Percentiles rank a stretch among this genome's conserved stretches.
phyloP scores from a whole-genome alignment of 179 eudicot species.

The Beta lomatogona region DNA sequence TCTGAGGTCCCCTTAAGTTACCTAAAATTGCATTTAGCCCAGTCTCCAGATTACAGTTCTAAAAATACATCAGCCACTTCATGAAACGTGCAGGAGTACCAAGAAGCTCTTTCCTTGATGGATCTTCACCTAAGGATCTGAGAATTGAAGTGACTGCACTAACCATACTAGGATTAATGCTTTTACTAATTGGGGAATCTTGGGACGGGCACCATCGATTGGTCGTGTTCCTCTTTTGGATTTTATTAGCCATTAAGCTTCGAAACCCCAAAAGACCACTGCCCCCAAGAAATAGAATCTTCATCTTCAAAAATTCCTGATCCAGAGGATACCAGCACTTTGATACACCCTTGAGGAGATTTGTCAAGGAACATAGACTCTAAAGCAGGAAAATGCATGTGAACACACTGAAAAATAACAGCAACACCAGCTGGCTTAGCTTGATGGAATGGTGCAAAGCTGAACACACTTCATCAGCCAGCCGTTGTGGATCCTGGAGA shows the following conservation, averaged over 20 bases:
- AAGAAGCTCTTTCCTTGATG: slow-evolving; percentile 69
- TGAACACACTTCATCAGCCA: slow-evolving; percentile 39
- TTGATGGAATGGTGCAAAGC: slow-evolving; percentile 36
- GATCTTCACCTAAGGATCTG: slow-evolving; percentile 76
- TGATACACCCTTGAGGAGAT: slow-evolving; percentile 44
- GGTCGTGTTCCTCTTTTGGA: slow-evolving; percentile 18
- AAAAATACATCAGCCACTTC: slow-evolving; percentile 74
- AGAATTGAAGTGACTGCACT: slow-evolving; percentile 67
- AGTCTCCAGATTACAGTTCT: slow-evolving; percentile 55
- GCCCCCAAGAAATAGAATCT: slow-evolving; percentile 48
- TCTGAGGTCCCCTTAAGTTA: slow-evolving; percentile 27
- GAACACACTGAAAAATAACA: slow-evolving; percentile 67
- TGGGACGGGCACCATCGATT: slow-evolving; percentile 71
- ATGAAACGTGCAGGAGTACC: slow-evolving; percentile 76
- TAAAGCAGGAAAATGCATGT: slow-evolving; percentile 57
- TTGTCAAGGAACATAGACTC: slow-evolving; percentile 50
- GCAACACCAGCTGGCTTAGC: slow-evolving; percentile 76
- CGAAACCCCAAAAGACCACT: slow-evolving; percentile 54
- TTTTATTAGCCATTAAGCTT: slow-evolving; percentile 35
- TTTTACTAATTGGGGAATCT: slow-evolving; percentile 8
- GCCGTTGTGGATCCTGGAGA: background rate
- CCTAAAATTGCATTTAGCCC: slow-evolving; percentile 56
- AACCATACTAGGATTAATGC: slow-evolving; percentile 47
- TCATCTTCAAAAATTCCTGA: slow-evolving; percentile 62
- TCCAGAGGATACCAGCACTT: slow-evolving; percentile 52